These are phyloP conservation scores for Neltuma alba DNA, from an alignment of 306 rosid species.

Conservation along the genomic window DNA sequence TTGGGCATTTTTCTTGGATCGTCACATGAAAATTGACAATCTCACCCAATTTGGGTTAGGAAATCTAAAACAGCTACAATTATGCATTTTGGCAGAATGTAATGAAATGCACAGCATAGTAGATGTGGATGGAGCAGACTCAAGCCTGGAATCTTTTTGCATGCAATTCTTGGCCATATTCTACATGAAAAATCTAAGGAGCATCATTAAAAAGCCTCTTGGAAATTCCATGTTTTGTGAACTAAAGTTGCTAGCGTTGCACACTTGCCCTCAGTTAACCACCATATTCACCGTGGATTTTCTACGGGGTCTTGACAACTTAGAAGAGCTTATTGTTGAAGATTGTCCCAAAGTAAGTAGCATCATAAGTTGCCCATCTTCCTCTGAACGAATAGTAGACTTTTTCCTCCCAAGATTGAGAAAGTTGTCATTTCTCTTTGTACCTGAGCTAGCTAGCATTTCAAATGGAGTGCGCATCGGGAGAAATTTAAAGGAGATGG, in stretches of 20 bases:
- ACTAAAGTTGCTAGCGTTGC: not conserved
- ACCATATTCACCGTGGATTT: too few relatives aligned
- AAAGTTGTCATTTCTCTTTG: not conserved
- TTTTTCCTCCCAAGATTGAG: not conserved
- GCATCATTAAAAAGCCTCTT: not conserved
- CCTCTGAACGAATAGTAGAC: too few relatives aligned
- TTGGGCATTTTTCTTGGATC: not conserved
- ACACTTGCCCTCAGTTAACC: conserved; percentile 1
- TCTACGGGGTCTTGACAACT: too few relatives aligned
- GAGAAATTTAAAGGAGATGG: not conserved
- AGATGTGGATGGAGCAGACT: not conserved
- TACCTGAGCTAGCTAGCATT: not conserved
- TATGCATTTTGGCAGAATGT: conserved; percentile 1
- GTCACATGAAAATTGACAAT: not conserved
- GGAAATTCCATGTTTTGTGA: too few relatives aligned
- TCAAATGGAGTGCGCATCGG: not conserved
- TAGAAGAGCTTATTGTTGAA: too few relatives aligned
- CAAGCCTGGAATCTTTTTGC: too few relatives aligned
- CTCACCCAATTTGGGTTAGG: not conserved
- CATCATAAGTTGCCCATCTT: not conserved
- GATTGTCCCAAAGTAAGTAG: not conserved
- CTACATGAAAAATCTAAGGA: not conserved
- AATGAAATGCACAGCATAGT: conserved; percentile 1
- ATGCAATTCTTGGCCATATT: not conserved
- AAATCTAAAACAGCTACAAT: not conserved